Evolutionary conservation across 2,329 filamentous ascomycete species (phyloP), one percentile per base, ranked within the genome.

Genomic region (Fonsecaea monophora): DNA sequence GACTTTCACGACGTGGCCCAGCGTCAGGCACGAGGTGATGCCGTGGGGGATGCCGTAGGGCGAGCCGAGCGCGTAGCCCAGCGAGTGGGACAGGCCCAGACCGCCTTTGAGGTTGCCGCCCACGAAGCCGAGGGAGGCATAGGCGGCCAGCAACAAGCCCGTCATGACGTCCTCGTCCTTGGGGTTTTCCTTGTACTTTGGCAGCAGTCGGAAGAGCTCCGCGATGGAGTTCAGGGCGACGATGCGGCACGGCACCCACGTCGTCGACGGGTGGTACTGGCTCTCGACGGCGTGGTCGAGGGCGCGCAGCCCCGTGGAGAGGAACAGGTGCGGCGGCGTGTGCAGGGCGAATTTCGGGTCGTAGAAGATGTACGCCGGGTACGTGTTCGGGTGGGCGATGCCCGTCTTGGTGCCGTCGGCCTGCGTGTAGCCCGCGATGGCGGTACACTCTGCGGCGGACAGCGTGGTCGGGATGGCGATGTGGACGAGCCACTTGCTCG

Each of bases 11-110:
- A 86, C 85, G 62, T 83, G 82, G 0, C 83, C 82, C 0, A 87
- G 77, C 0, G 84, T 86, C 55, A 87, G 71, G 70, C 84, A 86
- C 1, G 79, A 82, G 0, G 85, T 87, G 54, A 85, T 81, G 0
- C 85, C 85, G 68, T 87, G 85, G 0, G 85, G 85, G 45, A 87
- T 87, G 0, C 77, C 73, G 68, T 86, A 87, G 0, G 85, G 85
- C 2, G 78, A 81, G 0, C 85, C 85, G 2, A 87, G 75, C 0
- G 85, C 84, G 70, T 87, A 85, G 0, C 82, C 82, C 58, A 84
- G 69, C 0, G 76, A 74, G 64, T 84, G 82, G 2, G 74, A 78
- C 21, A 62, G 30, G 34, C 60, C 60, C 50, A 62, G 73, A 0
- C 80, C 80, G n/a, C 82, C 82, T 5, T 32, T 40, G 34, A 85